phyloP scores from a whole-genome alignment of 2,329 filamentous ascomycete species.

The Nannizzia gypsea region DNA sequence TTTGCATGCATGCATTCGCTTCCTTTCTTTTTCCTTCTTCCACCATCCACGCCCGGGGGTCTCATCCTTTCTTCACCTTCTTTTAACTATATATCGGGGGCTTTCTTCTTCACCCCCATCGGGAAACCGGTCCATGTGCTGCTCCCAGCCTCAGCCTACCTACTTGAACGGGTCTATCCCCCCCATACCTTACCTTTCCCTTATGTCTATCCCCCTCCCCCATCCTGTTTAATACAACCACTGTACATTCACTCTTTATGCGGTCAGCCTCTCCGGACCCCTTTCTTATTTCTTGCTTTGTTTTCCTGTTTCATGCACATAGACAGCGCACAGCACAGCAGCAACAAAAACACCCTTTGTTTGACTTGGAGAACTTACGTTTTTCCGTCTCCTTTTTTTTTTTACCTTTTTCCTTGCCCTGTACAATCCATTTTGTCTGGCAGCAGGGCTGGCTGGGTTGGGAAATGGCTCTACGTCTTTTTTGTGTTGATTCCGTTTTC shows the following conservation, averaged over 20 bases:
- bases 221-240: background rate
- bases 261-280: background rate
- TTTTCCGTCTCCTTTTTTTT: too few species aligned
- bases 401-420: background rate
- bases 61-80: background rate
- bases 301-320: constrained; percentile 3
- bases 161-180: background rate
- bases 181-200: background rate
- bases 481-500: background rate
- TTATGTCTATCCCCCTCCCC: background rate
- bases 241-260: constrained; percentile 3
- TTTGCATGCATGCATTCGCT: constrained; percentile 5
- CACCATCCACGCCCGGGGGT: background rate
- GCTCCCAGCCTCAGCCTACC: constrained; percentile 2
- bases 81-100: background rate
- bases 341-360: background rate
- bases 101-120: too few species aligned
- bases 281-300: background rate
- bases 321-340: background rate
- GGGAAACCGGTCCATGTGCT: background rate
- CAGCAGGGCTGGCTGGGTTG: background rate
- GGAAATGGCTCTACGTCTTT: background rate
- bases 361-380: background rate
- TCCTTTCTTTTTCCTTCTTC: background rate
- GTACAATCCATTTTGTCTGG: constrained; percentile 3